Percentiles rank a stretch among this genome's conserved stretches.
These are phyloP conservation scores for Oryza punctata DNA, from an alignment of 176 grass and related monocot genomes.

Conservation along the genomic window DNA sequence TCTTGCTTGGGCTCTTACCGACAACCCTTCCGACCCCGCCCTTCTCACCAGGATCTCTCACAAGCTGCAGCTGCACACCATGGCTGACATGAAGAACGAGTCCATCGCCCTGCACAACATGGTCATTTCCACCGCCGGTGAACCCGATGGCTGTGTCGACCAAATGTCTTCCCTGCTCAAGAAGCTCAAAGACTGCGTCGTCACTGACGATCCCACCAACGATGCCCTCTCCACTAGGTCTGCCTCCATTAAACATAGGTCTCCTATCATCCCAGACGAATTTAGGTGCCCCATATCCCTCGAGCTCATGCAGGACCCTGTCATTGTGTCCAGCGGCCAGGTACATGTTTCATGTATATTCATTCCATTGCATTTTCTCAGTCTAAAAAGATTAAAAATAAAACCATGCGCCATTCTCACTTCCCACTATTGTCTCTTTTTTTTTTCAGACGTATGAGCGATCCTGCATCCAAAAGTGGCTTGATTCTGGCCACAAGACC, in stretches of 20 bases:
- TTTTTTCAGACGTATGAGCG: conserved; percentile 82
- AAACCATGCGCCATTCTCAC: neutral
- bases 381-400: neutral
- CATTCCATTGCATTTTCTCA: neutral
- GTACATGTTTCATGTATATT: conserved; percentile 32
- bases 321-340: conserved; percentile 90
- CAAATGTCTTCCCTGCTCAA: conserved; percentile 90
- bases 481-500: conserved; percentile 90
- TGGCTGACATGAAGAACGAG: conserved; percentile 80
- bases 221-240: conserved; percentile 38
- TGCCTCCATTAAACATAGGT: conserved; percentile 56
- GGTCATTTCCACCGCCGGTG: conserved; percentile 72
- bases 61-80: conserved; percentile 80
- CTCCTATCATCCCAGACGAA: conserved; percentile 86
- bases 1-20: conserved; percentile 50
- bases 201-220: conserved; percentile 35
- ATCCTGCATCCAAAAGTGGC: conserved; percentile 94
- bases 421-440: neutral
- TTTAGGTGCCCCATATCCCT: conserved; percentile 97
- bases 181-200: conserved; percentile 69
- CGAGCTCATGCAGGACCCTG: conserved; percentile 92
- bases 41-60: conserved; percentile 69
- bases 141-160: conserved; percentile 66
- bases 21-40: conserved; percentile 38
- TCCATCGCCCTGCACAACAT: conserved; percentile 85